Evolutionary conservation across 73 alveolate species (phyloP), one percentile per base, ranked within the genome.

Genomic region (Halteria grandinella): DNA sequence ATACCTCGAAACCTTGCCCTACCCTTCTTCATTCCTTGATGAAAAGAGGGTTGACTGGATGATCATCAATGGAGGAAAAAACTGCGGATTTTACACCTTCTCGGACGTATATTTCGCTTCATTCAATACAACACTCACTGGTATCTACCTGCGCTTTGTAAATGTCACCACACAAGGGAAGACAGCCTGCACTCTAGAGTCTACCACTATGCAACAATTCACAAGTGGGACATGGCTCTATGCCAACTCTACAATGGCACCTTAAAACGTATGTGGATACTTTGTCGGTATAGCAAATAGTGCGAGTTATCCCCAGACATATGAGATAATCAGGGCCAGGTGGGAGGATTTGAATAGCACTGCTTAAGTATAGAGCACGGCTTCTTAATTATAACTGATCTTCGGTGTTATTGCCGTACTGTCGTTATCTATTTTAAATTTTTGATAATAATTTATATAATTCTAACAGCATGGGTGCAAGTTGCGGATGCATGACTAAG

Each of bases 11-110:
- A n/a, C n/a, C n/a, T n/a, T n/a, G n/a, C n/a, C n/a, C n/a, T n/a
- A n/a, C n/a, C n/a, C n/a, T n/a, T n/a, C n/a, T n/a, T n/a, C n/a
- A n/a, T n/a, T n/a, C n/a, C n/a, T n/a, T n/a, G n/a, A n/a, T n/a
- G n/a, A n/a, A n/a, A n/a, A n/a, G n/a, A n/a, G n/a, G 10, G 77
- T 60, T 24, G 77, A 60, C 28, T 60, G 77, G 77, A 1, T 60
- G 1, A 17, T 25, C n/a, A 60, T 60, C 43, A 15, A 60, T 1
- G 34, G 48, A 1, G 24, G 24, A 21, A 37, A 31, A 41, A 60
- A 37, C 59, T 60, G 77, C 27, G 77, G 59, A 1, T 34, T 60
- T 31, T 60, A 60, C 41, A 60, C 77, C 27, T 60, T 40, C 43
- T 55, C 60, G 7, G 58, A 60, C 25, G 77, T 60, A 5, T 60